Percentiles rank a stretch among this genome's conserved stretches.
phyloP scores from a whole-genome alignment of 2,329 filamentous ascomycete genomes.

The Microsporum canis region DNA sequence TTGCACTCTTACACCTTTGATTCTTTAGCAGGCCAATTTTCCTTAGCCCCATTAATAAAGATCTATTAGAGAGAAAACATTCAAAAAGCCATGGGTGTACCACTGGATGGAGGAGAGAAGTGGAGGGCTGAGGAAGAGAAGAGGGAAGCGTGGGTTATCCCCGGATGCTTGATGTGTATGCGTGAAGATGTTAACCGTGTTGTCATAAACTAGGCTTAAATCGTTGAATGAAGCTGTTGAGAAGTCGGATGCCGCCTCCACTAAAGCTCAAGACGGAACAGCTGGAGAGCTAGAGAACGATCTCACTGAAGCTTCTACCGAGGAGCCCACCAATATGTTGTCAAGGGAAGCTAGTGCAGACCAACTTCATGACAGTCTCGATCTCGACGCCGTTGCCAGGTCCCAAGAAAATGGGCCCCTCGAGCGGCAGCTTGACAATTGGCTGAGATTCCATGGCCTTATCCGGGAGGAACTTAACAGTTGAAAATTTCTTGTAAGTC shows the following conservation, averaged over 20 bases:
- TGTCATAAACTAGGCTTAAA: background rate
- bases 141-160: background rate
- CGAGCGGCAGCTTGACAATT: background rate
- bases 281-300: background rate
- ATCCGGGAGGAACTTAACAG: background rate
- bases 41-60: background rate
- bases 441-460: background rate
- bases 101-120: background rate
- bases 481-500: background rate
- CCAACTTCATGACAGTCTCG: background rate
- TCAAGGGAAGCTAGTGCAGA: background rate
- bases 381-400: background rate
- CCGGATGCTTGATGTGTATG: background rate
- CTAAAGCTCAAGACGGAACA: background rate
- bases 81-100: background rate
- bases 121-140: background rate
- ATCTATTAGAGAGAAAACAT: background rate
- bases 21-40: background rate
- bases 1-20: background rate
- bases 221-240: background rate
- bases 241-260: background rate
- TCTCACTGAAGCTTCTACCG: background rate
- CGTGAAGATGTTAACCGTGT: background rate
- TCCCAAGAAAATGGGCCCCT: background rate
- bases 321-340: background rate